Evolutionary conservation across 2,329 filamentous ascomycete genomes (phyloP), one percentile per base, ranked within the genome.

Genomic region (Balansia obtecta): DNA sequence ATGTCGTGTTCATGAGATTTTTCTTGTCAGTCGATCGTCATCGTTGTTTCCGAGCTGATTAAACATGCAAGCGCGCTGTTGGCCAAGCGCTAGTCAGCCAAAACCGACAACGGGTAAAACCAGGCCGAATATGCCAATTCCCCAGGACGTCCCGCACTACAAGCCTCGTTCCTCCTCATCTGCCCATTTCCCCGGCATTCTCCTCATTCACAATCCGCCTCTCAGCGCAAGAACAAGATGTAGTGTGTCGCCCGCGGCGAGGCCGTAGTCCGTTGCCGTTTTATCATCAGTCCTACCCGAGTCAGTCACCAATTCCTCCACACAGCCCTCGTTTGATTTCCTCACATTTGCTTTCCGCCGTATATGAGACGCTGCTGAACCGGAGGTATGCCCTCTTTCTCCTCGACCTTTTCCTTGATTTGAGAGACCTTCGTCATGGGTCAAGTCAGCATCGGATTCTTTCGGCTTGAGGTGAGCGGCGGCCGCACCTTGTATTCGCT

Each of bases 351-450:
- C 75, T 98, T 98, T 63, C 93, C 93, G 49, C 91, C 89, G 65
- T 85, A 96, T 63, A 98, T 98, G 57, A 98, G 74, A 52, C 93
- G 84, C 71, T 98, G 93, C 71, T 98, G 93, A 16, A 93, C 89
- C 1, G 93, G 93, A 42, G 93, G 91, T 61, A 98, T 98, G 51
- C 93, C 93, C 67, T 97, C 93, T 72, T 97, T 97, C 75, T 98
- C 93, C 70, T 98, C 93, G 50, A 98, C 93, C 63, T 91, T 90
- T 72, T 97, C 93, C 77, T 98, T 98, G 77, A 98, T 97, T 68
- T 90, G 83, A 40, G 86, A 84, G 60, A 97, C 87, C 89, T 95
- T 57, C 46, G 10, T 20, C 9, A 12, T 16, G 34, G 34, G 13
- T 13, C 33, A 39, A 37, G 20, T 44, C 22, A 44, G 41, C 15